Conservation (phyloP, 306 rosid genomes). For the Inga leiocalycina region DNA sequence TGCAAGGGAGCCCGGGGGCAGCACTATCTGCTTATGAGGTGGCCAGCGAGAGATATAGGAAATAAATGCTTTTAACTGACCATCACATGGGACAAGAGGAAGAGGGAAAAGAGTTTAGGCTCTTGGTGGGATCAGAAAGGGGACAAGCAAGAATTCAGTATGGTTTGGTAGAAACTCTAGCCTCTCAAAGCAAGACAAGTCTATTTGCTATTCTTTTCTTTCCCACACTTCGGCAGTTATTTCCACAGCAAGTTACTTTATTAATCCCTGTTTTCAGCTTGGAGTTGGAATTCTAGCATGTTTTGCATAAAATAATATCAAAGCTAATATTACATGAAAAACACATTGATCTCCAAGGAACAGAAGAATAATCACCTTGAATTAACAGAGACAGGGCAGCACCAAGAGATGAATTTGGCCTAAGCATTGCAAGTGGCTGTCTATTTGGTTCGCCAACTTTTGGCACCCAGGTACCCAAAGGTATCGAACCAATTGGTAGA, state of each 20-base stretch:
- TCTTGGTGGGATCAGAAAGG: neutral
- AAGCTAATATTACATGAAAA: neutral
- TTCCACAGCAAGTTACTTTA: neutral
- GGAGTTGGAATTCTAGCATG: neutral
- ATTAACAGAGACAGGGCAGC: slow-evolving; percentile 67
- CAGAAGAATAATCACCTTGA: slow-evolving; percentile 63
- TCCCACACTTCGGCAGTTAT: neutral
- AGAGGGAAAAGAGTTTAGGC: neutral
- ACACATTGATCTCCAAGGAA: slow-evolving; percentile 27
- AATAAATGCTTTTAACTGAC: neutral
- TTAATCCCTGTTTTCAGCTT: neutral
- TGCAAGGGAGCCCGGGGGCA: neutral
- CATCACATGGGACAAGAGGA: neutral
- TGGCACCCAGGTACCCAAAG: slow-evolving; percentile 86
- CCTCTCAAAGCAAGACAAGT: neutral
- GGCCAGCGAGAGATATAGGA: neutral
- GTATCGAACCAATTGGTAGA: slow-evolving; percentile 69
- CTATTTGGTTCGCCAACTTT: slow-evolving; percentile 72
- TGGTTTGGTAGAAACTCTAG: neutral
- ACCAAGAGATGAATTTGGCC: slow-evolving; percentile 72
- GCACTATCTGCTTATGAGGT: neutral
- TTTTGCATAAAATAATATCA: neutral
- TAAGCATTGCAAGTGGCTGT: slow-evolving; percentile 70
- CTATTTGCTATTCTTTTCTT: neutral
- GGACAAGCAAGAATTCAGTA: neutral